Percentiles rank a stretch among this genome's conserved stretches.
Evolutionary conservation across 176 grass and related monocot species (phyloP).

Genomic region (Phoenix roebelenii): DNA sequence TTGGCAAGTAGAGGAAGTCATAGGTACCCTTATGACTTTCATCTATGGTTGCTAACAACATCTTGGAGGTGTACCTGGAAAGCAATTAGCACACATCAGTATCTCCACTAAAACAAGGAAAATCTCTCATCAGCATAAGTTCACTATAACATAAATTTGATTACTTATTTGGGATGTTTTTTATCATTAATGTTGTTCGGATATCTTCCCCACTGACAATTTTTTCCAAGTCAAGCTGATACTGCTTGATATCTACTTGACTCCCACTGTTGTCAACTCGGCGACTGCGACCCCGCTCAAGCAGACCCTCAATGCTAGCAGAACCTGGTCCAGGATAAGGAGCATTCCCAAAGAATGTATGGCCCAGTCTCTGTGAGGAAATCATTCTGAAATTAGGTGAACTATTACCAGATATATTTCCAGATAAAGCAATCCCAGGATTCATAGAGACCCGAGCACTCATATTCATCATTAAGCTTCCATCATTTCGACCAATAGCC

Average conservation of each 20-base stretch:
- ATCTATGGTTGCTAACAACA: constrained; percentile 88
- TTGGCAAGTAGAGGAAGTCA: constrained; percentile 94
- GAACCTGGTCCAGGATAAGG: constrained; percentile 40
- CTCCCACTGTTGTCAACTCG: constrained; percentile 35
- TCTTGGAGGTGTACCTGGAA: constrained; percentile 88
- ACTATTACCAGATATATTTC: constrained; percentile 42
- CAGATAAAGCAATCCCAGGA: constrained; percentile 40
- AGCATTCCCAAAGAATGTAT: constrained; percentile 43
- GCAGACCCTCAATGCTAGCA: constrained; percentile 40
- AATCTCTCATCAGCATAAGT: too few relatives aligned
- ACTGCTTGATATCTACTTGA: constrained; percentile 76
- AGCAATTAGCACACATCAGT: not conserved
- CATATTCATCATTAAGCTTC: constrained; percentile 49
- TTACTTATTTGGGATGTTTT: constrained; percentile 97
- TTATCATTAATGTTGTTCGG: constrained; percentile 92
- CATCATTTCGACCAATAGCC: constrained; percentile 31
- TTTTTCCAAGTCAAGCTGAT: constrained; percentile 90
- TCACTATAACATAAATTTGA: too few relatives aligned
- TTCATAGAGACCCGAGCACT: constrained; percentile 24
- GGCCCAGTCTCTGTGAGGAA: constrained; percentile 42
- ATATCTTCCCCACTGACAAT: constrained; percentile 67
- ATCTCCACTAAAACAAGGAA: too few relatives aligned
- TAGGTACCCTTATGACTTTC: constrained; percentile 82
- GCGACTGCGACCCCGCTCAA: constrained; percentile 36
- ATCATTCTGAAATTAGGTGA: constrained; percentile 58